phyloP scores from a whole-genome alignment of 2,329 filamentous ascomycete species.

The Bisporella sp. region DNA sequence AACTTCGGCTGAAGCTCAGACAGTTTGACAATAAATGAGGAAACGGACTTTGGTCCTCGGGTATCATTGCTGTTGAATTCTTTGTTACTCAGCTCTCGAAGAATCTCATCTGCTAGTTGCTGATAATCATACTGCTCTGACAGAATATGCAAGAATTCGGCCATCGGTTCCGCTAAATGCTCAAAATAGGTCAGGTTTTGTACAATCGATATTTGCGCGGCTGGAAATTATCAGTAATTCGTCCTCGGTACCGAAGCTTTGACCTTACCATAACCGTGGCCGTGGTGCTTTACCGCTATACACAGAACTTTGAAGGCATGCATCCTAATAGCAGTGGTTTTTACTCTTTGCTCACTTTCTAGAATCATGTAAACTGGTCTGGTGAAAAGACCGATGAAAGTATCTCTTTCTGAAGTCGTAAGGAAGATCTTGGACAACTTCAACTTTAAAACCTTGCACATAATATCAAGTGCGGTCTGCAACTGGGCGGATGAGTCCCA shows the following conservation, averaged over 20 bases:
- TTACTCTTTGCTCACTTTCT: conserved; percentile 88
- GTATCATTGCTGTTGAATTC: conserved; percentile 97
- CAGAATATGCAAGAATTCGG: conserved; percentile 92
- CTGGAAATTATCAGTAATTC: conserved; percentile 37
- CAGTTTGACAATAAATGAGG: conserved; percentile 84
- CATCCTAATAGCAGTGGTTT: conserved; percentile 85
- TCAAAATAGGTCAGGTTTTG: conserved; percentile 98
- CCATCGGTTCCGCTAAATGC: conserved; percentile 98
- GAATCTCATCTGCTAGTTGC: conserved; percentile 86
- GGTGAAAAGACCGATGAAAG: conserved; percentile 86
- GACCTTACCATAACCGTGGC: conserved; percentile 79
- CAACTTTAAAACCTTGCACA: conserved; percentile 92
- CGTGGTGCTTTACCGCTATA: conserved; percentile 94
- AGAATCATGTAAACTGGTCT: conserved; percentile 89
- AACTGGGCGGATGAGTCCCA: conserved; percentile 91
- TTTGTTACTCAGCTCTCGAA: conserved; percentile 92
- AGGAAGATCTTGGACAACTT: conserved; percentile 91
- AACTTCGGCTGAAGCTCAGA: conserved; percentile 86
- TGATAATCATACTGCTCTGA: conserved; percentile 97
- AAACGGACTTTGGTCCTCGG: conserved; percentile 92
- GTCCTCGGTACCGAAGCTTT: too few species aligned
- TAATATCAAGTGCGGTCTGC: conserved; percentile 80
- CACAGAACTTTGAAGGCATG: conserved; percentile 96
- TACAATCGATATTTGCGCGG: conserved; percentile 94
- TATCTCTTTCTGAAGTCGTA: conserved; percentile 93